Conservation (phyloP, 2,329 filamentous ascomycete species). For the Penicillium freii region DNA sequence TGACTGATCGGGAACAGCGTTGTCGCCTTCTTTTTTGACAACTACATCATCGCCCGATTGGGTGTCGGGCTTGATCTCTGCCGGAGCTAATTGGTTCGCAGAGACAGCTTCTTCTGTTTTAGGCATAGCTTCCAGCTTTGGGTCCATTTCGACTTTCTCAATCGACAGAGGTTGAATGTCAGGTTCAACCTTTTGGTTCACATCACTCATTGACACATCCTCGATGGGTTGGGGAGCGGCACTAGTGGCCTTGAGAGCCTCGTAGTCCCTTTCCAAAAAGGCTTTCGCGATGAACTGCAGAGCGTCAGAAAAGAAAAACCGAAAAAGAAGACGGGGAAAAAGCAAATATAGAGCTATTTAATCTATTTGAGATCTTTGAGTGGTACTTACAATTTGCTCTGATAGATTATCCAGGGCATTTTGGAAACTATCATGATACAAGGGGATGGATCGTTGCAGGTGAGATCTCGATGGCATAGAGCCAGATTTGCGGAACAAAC, state of each 20-base stretch:
- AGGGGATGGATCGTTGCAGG: slow-evolving; percentile 40
- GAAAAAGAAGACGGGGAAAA: neutral
- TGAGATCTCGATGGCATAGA: slow-evolving; percentile 36
- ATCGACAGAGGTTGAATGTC: slow-evolving; percentile 16
- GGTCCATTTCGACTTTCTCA: slow-evolving; percentile 18
- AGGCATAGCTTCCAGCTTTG: slow-evolving; percentile 17
- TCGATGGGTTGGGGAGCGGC: slow-evolving; percentile 26
- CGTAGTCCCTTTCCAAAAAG: slow-evolving; percentile 44
- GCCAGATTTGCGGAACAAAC: slow-evolving; percentile 40
- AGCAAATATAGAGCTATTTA: neutral
- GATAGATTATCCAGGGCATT: slow-evolving; percentile 41
- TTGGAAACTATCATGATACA: slow-evolving; percentile 41
- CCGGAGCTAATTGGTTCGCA: slow-evolving; percentile 12
- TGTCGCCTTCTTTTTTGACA: slow-evolving; percentile 27
- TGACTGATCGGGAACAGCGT: slow-evolving; percentile 23
- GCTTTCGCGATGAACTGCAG: slow-evolving; percentile 44
- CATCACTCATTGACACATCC: slow-evolving; percentile 34
- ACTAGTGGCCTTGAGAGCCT: slow-evolving; percentile 36
- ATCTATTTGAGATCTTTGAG: neutral
- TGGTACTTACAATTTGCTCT: slow-evolving; percentile 42
- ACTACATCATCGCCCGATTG: slow-evolving; percentile 14
- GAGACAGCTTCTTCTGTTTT: slow-evolving; percentile 16
- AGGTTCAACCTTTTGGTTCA: slow-evolving; percentile 15
- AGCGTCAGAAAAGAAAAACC: slow-evolving; percentile 7
- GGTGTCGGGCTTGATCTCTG: slow-evolving; percentile 12